phyloP scores from a whole-genome alignment of 352 stramenopile species.

The Phytophthora chlamydospora region DNA sequence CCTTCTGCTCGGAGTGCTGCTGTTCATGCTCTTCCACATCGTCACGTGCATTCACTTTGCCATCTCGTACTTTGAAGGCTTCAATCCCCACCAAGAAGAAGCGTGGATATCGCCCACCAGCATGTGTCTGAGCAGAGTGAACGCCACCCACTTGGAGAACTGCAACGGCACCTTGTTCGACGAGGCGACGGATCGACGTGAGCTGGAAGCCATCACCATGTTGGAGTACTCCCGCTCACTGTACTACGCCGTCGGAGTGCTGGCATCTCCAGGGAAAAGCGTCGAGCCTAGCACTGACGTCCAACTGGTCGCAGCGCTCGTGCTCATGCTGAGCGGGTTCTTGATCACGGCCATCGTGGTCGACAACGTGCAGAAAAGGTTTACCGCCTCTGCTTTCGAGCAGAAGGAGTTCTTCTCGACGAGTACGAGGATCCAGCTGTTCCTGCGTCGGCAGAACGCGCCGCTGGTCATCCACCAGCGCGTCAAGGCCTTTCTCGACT shows the following conservation, averaged over 20 bases:
- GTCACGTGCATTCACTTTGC: conserved; percentile 52
- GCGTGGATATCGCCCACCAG: conserved; percentile 39
- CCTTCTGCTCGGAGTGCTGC: conserved; percentile 42
- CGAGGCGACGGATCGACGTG: conserved; percentile 10
- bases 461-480: conserved; percentile 53
- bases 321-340: conserved; percentile 56
- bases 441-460: conserved; percentile 56
- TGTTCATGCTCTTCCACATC: conserved; percentile 64
- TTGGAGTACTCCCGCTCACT: conserved; percentile 48
- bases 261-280: conserved; percentile 51
- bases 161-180: conserved; percentile 13
- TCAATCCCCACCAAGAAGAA: conserved; percentile 35
- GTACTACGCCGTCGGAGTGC: conserved; percentile 47
- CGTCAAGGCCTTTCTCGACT: conserved; percentile 68
- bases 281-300: conserved; percentile 46
- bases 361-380: conserved; percentile 58
- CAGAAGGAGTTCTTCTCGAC: conserved; percentile 66
- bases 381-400: conserved; percentile 60
- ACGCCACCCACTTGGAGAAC: conserved; percentile 23
- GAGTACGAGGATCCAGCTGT: conserved; percentile 57
- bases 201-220: conserved; percentile 16
- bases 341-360: conserved; percentile 53
- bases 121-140: conserved; percentile 29
- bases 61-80: conserved; percentile 45
- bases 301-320: conserved; percentile 41